phyloP scores from a whole-genome alignment of 1,139 yeast species.

The Saccharomyces hybrid region DNA sequence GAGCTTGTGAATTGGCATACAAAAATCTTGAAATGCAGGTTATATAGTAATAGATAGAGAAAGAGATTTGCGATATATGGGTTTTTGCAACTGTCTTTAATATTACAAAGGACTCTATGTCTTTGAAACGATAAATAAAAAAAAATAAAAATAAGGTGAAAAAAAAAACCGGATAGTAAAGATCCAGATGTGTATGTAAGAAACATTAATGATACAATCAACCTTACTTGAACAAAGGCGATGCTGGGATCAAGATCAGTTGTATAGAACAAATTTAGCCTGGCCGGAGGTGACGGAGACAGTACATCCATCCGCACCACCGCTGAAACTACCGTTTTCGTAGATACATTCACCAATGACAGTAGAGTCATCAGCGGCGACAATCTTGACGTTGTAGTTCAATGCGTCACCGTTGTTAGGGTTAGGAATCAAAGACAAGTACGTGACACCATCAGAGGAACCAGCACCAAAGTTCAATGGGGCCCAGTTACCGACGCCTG shows the following conservation, averaged over 20 bases:
- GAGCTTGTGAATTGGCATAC: background rate
- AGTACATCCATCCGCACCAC: slow-evolving; percentile 76
- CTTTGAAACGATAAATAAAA: background rate
- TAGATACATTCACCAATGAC: slow-evolving; percentile 74
- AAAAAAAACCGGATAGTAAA: background rate
- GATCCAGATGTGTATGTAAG: background rate
- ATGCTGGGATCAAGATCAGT: slow-evolving; percentile 5
- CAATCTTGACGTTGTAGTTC: slow-evolving; percentile 81
- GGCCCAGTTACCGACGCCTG: slow-evolving; percentile 94
- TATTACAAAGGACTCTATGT: background rate
- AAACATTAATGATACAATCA: background rate
- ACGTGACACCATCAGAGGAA: slow-evolving; percentile 63
- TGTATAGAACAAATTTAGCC: slow-evolving; percentile 62
- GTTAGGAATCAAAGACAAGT: slow-evolving; percentile 87
- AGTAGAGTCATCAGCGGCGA: slow-evolving; percentile 54
- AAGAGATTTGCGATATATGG: background rate
- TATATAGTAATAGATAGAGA: background rate
- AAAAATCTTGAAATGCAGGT: background rate
- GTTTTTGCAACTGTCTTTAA: background rate
- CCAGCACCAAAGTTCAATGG: slow-evolving; percentile 94
- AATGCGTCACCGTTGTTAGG: slow-evolving; percentile 74
- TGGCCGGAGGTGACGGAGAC: slow-evolving; percentile 75
- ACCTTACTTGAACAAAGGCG: background rate
- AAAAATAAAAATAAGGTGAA: background rate
- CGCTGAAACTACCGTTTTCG: slow-evolving; percentile 67